phyloP scores from a whole-genome alignment of 306 rosid genomes.

The Alnus glutinosa region DNA sequence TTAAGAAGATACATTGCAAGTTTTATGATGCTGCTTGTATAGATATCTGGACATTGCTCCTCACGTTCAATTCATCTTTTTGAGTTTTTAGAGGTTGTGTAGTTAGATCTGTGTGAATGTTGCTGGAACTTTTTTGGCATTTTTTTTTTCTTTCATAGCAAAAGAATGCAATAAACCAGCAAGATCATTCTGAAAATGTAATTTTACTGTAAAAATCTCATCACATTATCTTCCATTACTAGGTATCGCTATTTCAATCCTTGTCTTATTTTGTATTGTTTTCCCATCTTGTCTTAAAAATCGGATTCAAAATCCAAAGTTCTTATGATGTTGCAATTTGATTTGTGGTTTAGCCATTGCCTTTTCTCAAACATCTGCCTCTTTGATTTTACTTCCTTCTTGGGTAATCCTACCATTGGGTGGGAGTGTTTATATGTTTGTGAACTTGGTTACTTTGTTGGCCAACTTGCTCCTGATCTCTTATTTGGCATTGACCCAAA shows the following conservation, averaged over 20 bases:
- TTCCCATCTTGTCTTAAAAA: not conserved
- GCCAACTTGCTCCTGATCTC: not conserved
- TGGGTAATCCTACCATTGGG: not conserved
- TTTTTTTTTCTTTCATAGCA: not conserved
- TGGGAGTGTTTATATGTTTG: not conserved
- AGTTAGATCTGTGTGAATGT: not conserved
- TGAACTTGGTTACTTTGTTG: not conserved
- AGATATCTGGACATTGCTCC: not conserved
- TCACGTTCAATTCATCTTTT: not conserved
- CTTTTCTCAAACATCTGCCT: not conserved
- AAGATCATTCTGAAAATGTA: slow-evolving; percentile 1
- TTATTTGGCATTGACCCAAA: not conserved
- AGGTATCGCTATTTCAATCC: not conserved
- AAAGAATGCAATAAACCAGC: not conserved
- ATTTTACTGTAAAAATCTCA: not conserved
- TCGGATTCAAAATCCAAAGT: not conserved
- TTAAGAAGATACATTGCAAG: not conserved
- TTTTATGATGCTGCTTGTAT: not conserved
- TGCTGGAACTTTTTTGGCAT: not conserved
- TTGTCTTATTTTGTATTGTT: not conserved
- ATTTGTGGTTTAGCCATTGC: too few relatives aligned
- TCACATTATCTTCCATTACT: not conserved
- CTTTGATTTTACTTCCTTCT: not conserved
- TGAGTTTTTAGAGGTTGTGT: not conserved
- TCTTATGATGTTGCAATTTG: not conserved